These are phyloP conservation scores for Tolypocladium inflatum DNA, from an alignment of 2,329 filamentous ascomycete species.

Conservation along the genomic window DNA sequence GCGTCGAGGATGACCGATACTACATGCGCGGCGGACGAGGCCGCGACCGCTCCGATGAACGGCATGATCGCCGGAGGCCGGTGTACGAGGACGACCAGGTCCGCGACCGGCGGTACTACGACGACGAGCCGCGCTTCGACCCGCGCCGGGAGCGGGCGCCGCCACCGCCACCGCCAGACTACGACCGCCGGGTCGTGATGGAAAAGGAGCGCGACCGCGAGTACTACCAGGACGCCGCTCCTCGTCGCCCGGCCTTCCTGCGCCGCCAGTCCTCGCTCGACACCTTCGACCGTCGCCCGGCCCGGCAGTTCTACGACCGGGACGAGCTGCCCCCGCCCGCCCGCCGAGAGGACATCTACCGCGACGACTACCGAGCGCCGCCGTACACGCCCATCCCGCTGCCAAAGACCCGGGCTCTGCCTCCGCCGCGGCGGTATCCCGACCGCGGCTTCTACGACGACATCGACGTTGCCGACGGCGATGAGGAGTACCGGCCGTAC, in stretches of 20 bases:
- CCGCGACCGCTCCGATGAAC: conserved; percentile 40
- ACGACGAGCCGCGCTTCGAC: conserved; percentile 39
- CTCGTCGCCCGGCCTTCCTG: conserved; percentile 56
- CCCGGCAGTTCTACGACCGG: conserved; percentile 38
- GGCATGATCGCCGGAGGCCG: conserved; percentile 35
- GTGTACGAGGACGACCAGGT: conserved; percentile 37
- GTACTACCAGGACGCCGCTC: conserved; percentile 34
- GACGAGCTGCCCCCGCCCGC: conserved; percentile 56
- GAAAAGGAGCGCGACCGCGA: conserved; percentile 46
- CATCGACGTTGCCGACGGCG: conserved; percentile 58
- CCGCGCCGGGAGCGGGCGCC: conserved; percentile 20
- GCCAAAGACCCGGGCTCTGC: conserved; percentile 51
- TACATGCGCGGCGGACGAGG: conserved; percentile 23
- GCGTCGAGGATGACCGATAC: conserved; percentile 42
- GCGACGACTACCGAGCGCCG: conserved; percentile 36
- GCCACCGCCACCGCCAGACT: conserved; percentile 26
- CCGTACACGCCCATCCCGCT: conserved; percentile 56
- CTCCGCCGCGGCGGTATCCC: conserved; percentile 47
- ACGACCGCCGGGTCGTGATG: conserved; percentile 46
- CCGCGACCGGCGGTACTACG: conserved; percentile 44
- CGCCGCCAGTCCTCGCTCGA: conserved; percentile 84
- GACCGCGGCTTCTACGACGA: conserved; percentile 54
- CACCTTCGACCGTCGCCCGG: conserved; percentile 72
- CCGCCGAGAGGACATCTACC: conserved; percentile 34
- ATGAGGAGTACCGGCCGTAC: conserved; percentile 60